A percentile compares a stretch with the other conserved stretches of the same genome.
These are phyloP conservation scores for Dysphania ambrosioides DNA, from an alignment of 148 eudicot species.

Conservation along the genomic window DNA sequence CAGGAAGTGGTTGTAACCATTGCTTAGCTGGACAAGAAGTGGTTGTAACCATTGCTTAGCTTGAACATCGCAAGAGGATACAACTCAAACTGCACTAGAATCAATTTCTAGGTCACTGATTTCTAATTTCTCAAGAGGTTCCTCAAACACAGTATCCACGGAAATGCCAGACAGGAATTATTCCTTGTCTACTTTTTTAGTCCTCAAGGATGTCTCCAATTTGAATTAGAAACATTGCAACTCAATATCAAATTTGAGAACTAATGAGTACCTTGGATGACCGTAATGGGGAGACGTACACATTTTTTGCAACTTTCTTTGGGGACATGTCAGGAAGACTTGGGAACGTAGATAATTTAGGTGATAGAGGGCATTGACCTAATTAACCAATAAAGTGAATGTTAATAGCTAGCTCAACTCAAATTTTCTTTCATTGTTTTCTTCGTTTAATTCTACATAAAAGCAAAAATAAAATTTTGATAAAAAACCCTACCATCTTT, in stretches of 20 bases:
- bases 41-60: neutral
- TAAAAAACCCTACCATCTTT: slow-evolving; percentile 45
- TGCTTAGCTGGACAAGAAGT: neutral
- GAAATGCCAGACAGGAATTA: neutral
- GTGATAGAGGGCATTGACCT: slow-evolving; percentile 85
- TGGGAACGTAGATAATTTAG: slow-evolving; percentile 74
- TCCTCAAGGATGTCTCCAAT: neutral
- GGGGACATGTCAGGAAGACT: slow-evolving; percentile 99
- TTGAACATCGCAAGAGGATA: neutral
- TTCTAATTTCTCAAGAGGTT: neutral
- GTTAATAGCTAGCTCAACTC: neutral
- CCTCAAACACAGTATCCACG: neutral
- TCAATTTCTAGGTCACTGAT: neutral
- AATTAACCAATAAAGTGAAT: slow-evolving; percentile 19
- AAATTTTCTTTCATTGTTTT: neutral
- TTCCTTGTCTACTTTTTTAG: neutral
- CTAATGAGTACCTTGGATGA: slow-evolving; percentile 74
- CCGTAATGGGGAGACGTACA: slow-evolving; percentile 90
- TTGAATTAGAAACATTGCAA: neutral
- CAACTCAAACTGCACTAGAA: neutral
- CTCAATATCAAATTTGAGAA: neutral
- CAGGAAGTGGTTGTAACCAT: neutral
- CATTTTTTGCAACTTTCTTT: slow-evolving; percentile 87
- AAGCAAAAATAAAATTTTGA: neutral
- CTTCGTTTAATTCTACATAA: neutral